Evolutionary conservation across 768 basidiomycete genomes (phyloP).

Genomic region (Mrakia frigida): DNA sequence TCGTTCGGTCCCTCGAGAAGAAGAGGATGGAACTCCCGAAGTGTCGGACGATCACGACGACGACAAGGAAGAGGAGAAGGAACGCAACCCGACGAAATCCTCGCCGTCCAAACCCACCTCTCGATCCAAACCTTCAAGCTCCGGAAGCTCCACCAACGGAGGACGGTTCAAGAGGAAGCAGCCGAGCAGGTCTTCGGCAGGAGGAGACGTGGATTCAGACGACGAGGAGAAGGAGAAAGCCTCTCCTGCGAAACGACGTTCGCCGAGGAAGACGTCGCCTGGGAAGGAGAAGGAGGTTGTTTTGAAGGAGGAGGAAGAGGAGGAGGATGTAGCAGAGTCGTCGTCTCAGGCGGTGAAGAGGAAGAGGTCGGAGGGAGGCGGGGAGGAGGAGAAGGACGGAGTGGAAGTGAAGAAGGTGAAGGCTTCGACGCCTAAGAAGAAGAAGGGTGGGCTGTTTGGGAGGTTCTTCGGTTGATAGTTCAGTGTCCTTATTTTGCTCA

Average conservation of each 20-base stretch:
- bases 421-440: not conserved
- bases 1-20: slow-evolving; percentile 13
- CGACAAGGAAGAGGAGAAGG: not conserved
- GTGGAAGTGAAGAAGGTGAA: not conserved
- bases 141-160: too few relatives aligned
- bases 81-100: not conserved
- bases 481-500: too few relatives aligned
- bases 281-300: not conserved
- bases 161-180: not conserved
- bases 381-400: not conserved
- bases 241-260: not conserved
- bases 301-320: not conserved
- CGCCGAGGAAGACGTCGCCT: not conserved
- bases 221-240: not conserved
- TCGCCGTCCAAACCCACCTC: not conserved
- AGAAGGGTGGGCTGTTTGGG: not conserved
- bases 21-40: not conserved
- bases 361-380: slow-evolving; percentile 5
- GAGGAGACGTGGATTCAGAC: not conserved
- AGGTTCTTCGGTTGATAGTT: too few relatives aligned
- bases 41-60: not conserved
- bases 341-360: not conserved
- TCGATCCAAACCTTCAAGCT: not conserved
- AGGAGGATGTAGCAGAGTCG: not conserved
- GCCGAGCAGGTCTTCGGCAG: not conserved